These are phyloP conservation scores for Volvox reticuliferus DNA, from an alignment of 139 green algal genomes.

Conservation along the genomic window DNA sequence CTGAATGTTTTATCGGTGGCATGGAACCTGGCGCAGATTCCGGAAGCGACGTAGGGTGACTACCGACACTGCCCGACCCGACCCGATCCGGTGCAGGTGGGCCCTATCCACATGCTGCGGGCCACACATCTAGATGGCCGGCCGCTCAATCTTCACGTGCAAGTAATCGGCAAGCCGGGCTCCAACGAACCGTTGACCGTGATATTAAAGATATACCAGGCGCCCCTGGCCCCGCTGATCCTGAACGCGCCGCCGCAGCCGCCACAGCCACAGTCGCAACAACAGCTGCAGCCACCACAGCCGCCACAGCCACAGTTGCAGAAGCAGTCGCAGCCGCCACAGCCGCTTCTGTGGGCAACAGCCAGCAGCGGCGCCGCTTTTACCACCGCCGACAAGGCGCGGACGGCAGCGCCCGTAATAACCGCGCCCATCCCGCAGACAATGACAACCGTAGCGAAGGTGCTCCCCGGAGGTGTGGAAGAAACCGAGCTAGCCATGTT, in stretches of 20 bases:
- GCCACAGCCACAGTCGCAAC: not conserved
- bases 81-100: not conserved
- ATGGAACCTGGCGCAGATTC: no score
- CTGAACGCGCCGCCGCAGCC: not conserved
- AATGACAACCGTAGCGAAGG: no score
- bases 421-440: no score
- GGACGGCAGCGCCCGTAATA: no score
- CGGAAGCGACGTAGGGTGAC: no score
- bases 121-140: not conserved
- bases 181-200: not conserved
- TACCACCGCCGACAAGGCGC: not conserved
- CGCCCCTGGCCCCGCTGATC: constrained; percentile 16
- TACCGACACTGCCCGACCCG: no score
- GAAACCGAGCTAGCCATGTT: not conserved
- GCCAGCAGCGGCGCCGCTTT: not conserved
- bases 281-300: not conserved
- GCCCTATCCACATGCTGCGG: constrained; percentile 4
- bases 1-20: no score
- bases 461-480: no score
- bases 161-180: constrained; percentile 28
- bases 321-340: not conserved
- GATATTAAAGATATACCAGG: not conserved
- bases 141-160: constrained; percentile 14
- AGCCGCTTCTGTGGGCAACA: not conserved
- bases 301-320: not conserved